phyloP scores from a whole-genome alignment of 495 filamentous ascomycete species.

The Talaromyces ruber region DNA sequence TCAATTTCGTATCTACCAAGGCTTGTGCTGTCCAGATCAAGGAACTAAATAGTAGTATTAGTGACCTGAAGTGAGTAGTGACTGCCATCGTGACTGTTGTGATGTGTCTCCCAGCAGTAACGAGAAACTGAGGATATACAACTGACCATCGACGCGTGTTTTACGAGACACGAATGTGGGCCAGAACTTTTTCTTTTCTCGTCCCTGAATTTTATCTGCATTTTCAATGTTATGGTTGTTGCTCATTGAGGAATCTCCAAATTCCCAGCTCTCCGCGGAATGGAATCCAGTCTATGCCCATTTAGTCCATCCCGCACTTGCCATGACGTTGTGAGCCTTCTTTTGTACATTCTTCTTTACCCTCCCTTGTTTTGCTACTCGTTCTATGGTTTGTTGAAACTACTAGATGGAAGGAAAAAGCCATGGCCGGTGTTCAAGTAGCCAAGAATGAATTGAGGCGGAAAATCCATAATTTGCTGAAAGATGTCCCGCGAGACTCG shows the following conservation, averaged over 20 bases:
- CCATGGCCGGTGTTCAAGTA: slow-evolving; percentile 41
- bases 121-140: background rate
- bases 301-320: background rate
- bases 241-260: background rate
- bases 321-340: background rate
- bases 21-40: slow-evolving; percentile 8
- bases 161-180: background rate
- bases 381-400: background rate
- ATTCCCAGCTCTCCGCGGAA: slow-evolving; percentile 3
- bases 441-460: slow-evolving; percentile 70
- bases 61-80: background rate
- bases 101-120: background rate
- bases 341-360: background rate
- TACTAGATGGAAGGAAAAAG: slow-evolving; percentile 6
- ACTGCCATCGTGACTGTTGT: background rate
- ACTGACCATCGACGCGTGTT: slow-evolving; percentile 1
- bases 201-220: background rate
- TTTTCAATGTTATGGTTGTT: slow-evolving; percentile 1
- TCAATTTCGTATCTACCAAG: slow-evolving; percentile 21
- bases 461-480: slow-evolving; percentile 56
- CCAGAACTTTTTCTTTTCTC: background rate
- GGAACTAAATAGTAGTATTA: slow-evolving; percentile 17
- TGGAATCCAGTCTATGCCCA: slow-evolving; percentile 7
- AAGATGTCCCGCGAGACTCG: slow-evolving; percentile 45
- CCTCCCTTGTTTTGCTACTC: background rate